Evolutionary conservation across 176 grass and related monocot species (phyloP), one percentile per base, ranked within the genome.

Genomic region (Lolium perenne): DNA sequence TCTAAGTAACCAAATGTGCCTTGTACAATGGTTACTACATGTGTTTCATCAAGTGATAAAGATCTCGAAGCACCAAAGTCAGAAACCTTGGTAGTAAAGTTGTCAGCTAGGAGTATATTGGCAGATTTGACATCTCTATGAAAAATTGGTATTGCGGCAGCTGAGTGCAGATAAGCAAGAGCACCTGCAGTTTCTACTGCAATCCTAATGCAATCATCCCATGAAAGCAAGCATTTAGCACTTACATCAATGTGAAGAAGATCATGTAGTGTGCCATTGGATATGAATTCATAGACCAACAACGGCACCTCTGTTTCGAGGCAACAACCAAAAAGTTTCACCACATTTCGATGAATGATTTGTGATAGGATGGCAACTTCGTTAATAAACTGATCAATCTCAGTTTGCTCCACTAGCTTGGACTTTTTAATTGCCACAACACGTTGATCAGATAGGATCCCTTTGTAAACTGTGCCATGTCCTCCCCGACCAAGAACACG

Each of bases 41-140:
- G 90, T n/a, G 84, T 92, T 11, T 90, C 74, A 70, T 90, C 79
- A 4, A 88, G 53, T 17, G 88, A 74, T 38, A 92, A 6, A 35
- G 78, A 92, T 66, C 93, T 82, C 1, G 90, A 94, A 75, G 90
- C 84, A 77, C 90, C 91, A 48, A 92, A 92, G 4, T 92, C 87
- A 2, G 75, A 86, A 25, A 92, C 87, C 65, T 92, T 92, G 51
- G 74, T 26, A 0, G 49, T 84, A 6, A 88, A 82, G 3, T 61
- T 88, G 2, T 10, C 67, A 77, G 86, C 90, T 1, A 92, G 4
- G 1, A 90, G 74, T 88, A 92, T 90, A 55, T 92, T 91, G 0
- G 87, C 65, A 22, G 89, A 89, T 58, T 94, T 94, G 0, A 94
- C 71, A 10, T 94, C 89, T 62, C 89, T 88, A 14, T 94, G 89